Evolutionary conservation across 495 filamentous ascomycete genomes (phyloP).

Genomic region (Penicillium steckii): DNA sequence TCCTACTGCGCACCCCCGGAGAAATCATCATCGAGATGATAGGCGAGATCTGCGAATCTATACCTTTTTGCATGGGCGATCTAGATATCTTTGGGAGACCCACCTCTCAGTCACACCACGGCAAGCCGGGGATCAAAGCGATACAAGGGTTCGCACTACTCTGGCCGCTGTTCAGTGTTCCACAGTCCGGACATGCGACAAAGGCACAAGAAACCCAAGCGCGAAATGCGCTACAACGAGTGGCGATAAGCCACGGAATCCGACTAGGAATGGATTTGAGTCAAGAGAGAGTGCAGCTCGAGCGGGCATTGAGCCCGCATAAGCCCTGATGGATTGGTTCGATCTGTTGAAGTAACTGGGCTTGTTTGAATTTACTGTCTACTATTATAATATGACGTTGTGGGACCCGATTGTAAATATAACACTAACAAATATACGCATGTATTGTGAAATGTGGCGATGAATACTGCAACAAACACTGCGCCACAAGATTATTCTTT

Average conservation of each 20-base stretch:
- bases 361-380: background rate
- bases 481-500: background rate
- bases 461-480: background rate
- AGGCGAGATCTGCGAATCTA: slow-evolving; percentile 12
- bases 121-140: background rate
- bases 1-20: background rate
- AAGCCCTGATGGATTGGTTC: background rate
- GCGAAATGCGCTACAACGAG: background rate
- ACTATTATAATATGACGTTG: too few relatives aligned
- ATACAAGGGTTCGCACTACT: background rate
- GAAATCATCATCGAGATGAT: slow-evolving; percentile 12
- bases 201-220: background rate
- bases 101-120: background rate
- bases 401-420: background rate
- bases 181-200: slow-evolving; percentile 1
- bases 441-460: too few relatives aligned
- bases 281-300: background rate
- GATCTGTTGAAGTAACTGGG: background rate
- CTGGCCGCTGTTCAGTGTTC: background rate
- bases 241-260: background rate
- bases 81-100: slow-evolving; percentile 7
- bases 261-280: slow-evolving; percentile 1
- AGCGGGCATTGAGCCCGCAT: background rate
- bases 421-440: too few relatives aligned
- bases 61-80: slow-evolving; percentile 13